These are phyloP conservation scores for Dictyostelium brefeldianum DNA, from an alignment of 78 protist genomes.

Conservation along the genomic window DNA sequence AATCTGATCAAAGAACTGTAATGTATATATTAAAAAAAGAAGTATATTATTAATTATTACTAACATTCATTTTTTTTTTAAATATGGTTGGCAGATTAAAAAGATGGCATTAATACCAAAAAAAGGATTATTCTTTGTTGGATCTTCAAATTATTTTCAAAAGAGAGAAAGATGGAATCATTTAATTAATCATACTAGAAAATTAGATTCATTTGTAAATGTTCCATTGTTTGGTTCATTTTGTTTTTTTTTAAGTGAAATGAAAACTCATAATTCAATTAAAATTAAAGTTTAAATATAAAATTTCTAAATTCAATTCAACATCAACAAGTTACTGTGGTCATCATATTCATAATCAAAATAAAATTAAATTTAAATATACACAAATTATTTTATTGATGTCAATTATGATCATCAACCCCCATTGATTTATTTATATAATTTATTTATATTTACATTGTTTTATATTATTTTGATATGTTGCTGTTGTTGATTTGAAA, in stretches of 20 bases:
- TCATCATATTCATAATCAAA: too few species aligned
- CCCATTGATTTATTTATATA: too few species aligned
- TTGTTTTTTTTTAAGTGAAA: not conserved
- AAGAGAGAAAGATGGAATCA: slow-evolving; percentile 10
- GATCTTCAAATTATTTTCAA: not conserved
- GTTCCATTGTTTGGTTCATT: not conserved
- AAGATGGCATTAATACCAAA: slow-evolving; percentile 8
- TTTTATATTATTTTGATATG: too few species aligned
- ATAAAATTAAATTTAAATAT: too few species aligned
- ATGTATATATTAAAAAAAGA: not conserved
- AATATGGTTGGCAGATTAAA: not conserved
- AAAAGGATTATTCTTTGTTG: slow-evolving; percentile 22
- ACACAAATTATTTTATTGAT: too few species aligned
- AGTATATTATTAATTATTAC: too few species aligned
- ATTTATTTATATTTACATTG: too few species aligned
- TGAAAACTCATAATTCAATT: not conserved
- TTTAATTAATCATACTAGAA: not conserved
- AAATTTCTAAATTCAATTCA: too few species aligned
- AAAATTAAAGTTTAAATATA: not conserved
- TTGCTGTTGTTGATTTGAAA: too few species aligned
- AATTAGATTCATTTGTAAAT: not conserved
- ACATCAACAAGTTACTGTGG: too few species aligned
- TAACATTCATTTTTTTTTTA: not conserved
- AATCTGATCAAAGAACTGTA: slow-evolving; percentile 16
- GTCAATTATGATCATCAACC: too few species aligned